These are phyloP conservation scores for Ambrosia artemisiifolia DNA, from an alignment of 129 eudicot genomes.

Conservation along the genomic window DNA sequence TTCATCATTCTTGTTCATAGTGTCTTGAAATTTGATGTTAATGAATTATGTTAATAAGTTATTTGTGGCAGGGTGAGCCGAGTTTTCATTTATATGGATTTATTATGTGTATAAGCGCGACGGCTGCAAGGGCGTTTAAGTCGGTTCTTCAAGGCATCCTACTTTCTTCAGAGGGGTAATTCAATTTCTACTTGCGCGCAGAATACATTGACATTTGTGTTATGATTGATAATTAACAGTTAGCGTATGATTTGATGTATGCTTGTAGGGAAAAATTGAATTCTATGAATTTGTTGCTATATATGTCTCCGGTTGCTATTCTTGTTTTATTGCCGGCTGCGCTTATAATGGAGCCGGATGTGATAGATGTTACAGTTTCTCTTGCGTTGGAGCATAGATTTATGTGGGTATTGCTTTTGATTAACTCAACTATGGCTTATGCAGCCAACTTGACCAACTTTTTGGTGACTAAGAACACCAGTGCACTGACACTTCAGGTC, in stretches of 20 bases:
- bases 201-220: too few relatives aligned
- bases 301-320: constrained; percentile 2
- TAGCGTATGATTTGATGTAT: too few relatives aligned
- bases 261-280: constrained; percentile 4
- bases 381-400: not conserved
- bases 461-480: constrained; percentile 6
- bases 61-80: constrained; percentile 80
- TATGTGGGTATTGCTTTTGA: not conserved
- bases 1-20: too few relatives aligned
- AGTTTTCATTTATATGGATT: constrained; percentile 89
- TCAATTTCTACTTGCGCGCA: not conserved
- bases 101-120: constrained; percentile 89
- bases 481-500: constrained; percentile 3
- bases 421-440: not conserved
- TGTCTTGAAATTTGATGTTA: not conserved
- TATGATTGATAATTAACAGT: too few relatives aligned
- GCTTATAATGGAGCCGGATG: not conserved
- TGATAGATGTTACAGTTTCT: not conserved
- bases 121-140: constrained; percentile 94
- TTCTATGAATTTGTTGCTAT: constrained; percentile 2
- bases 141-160: constrained; percentile 95
- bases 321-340: not conserved
- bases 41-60: not conserved
- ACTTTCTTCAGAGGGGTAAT: constrained; percentile 84
- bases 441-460: constrained; percentile 3